These are phyloP conservation scores for Claviceps sp. DNA, from an alignment of 2,329 filamentous ascomycete genomes.

Conservation along the genomic window DNA sequence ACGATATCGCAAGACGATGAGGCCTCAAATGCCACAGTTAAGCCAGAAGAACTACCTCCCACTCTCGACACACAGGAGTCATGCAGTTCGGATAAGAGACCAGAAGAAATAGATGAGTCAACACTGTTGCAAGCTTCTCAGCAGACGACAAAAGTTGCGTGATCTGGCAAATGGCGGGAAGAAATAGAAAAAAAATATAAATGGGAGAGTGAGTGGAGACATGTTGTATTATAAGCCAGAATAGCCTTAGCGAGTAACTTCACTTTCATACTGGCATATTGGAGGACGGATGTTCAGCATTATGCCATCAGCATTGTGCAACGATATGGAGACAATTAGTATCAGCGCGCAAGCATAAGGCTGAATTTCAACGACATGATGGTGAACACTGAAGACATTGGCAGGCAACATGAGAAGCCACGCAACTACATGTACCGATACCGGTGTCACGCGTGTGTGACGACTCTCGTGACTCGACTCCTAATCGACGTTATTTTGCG, in stretches of 20 bases:
- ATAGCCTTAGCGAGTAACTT: not conserved
- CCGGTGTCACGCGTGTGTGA: too few relatives aligned
- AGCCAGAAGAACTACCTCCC: not conserved
- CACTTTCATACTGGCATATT: not conserved
- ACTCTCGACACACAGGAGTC: not conserved
- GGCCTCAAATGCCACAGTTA: not conserved
- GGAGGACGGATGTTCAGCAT: not conserved
- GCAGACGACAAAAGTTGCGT: slow-evolving; percentile 6
- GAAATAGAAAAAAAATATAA: not conserved
- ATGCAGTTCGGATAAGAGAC: not conserved
- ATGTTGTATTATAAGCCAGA: not conserved
- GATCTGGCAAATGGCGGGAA: not conserved
- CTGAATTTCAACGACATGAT: too few relatives aligned
- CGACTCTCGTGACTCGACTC: too few relatives aligned
- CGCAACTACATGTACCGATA: too few relatives aligned
- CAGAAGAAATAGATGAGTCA: slow-evolving; percentile 8
- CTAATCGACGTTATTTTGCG: too few relatives aligned
- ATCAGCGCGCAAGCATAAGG: too few relatives aligned
- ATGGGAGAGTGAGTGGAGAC: not conserved
- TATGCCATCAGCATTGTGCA: too few relatives aligned
- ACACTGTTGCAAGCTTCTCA: slow-evolving; percentile 8
- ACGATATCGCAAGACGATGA: slow-evolving; percentile 5
- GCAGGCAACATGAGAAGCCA: too few relatives aligned
- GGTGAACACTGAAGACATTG: too few relatives aligned
- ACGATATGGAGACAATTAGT: too few relatives aligned